These are phyloP conservation scores for Mycosphaerella arachidis DNA, from an alignment of 2,329 filamentous ascomycete species.

Conservation along the genomic window DNA sequence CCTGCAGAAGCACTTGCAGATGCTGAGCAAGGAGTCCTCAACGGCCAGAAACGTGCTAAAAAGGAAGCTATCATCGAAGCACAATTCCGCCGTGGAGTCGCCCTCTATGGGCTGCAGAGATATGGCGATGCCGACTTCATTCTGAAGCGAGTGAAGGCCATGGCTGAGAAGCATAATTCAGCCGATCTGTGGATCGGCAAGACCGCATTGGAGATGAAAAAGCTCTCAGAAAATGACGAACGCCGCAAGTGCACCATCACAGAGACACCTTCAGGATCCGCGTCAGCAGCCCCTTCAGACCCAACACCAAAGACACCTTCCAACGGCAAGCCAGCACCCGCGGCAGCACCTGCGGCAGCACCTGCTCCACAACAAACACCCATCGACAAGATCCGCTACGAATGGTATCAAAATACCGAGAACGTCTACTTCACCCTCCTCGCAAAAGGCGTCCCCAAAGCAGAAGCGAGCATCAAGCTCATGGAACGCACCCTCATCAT, in stretches of 20 bases:
- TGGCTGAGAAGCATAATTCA: constrained; percentile 50
- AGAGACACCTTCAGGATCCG: constrained; percentile 47
- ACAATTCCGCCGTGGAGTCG: constrained; percentile 73
- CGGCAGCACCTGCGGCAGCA: constrained; percentile 2
- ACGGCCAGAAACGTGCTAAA: constrained; percentile 68
- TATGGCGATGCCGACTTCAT: constrained; percentile 73
- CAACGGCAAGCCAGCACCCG: constrained; percentile 7
- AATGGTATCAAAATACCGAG: constrained; percentile 64
- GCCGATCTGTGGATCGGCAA: constrained; percentile 58
- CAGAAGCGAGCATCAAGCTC: constrained; percentile 51
- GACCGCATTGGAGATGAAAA: constrained; percentile 48
- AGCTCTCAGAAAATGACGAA: constrained; percentile 48
- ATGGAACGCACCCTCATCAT: constrained; percentile 47
- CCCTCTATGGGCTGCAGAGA: constrained; percentile 63
- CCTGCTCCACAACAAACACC: constrained; percentile 37
- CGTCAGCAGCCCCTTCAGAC: background rate
- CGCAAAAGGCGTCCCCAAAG: constrained; percentile 59
- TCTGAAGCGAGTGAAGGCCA: constrained; percentile 54
- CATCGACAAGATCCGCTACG: constrained; percentile 59
- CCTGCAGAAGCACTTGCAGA: constrained; percentile 42
- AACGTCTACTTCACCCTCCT: constrained; percentile 61
- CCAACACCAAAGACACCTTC: background rate
- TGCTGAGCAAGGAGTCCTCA: constrained; percentile 50
- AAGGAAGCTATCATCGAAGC: constrained; percentile 73
- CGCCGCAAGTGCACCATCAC: constrained; percentile 41